A percentile compares a stretch with the other conserved stretches of the same genome.
Evolutionary conservation across 2,329 filamentous ascomycete genomes (phyloP).

Genomic region (Fusarium avenaceum): DNA sequence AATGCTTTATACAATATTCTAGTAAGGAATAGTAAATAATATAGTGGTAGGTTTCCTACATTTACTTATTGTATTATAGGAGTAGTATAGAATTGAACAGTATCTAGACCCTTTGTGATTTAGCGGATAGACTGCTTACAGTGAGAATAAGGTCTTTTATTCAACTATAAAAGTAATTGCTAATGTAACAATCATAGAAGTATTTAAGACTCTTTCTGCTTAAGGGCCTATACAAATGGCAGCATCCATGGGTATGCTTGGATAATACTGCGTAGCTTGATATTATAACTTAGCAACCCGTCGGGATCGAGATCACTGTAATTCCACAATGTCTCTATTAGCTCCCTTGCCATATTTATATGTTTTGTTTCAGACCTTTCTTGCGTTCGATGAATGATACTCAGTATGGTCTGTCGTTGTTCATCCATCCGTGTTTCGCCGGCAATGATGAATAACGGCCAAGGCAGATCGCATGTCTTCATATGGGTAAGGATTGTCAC

Average conservation of each 20-base stretch:
- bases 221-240: background rate
- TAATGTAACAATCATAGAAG: no score
- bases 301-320: slow-evolving; percentile 7
- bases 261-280: background rate
- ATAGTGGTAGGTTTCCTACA: no score
- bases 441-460: background rate
- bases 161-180: no score
- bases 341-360: background rate
- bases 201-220: no score
- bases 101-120: no score
- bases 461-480: slow-evolving; percentile 2
- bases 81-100: no score
- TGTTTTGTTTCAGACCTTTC: background rate
- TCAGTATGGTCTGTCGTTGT: background rate
- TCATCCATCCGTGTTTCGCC: background rate
- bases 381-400: background rate
- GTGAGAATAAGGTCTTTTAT: no score
- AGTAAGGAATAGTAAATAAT: no score
- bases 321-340: slow-evolving; percentile 7
- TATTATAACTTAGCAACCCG: background rate
- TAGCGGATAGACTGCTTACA: no score
- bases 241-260: slow-evolving; percentile 2
- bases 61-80: no score
- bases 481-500: background rate
- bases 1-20: no score